Evolutionary conservation across 495 filamentous ascomycete species (phyloP).

Genomic region (Talaromyces nanjingensis): DNA sequence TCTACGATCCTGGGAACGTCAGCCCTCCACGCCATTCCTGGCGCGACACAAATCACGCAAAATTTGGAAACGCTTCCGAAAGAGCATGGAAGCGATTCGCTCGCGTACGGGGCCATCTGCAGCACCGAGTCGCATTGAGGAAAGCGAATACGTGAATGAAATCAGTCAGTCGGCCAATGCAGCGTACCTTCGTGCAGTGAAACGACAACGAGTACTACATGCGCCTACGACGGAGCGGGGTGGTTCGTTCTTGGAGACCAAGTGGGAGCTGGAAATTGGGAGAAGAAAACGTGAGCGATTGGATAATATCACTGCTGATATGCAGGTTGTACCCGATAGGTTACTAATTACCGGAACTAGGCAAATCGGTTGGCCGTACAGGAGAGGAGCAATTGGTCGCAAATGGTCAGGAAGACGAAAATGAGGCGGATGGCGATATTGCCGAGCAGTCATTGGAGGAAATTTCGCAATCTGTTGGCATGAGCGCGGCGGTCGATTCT

Average conservation of each 20-base stretch:
- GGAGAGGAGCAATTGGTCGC: background rate
- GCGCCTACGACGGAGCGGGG: constrained; percentile 13
- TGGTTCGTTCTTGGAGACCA: constrained; percentile 34
- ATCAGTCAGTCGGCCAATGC: constrained; percentile 26
- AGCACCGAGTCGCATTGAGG: constrained; percentile 2
- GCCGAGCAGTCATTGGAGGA: background rate
- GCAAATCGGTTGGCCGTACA: background rate
- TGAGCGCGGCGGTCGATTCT: background rate
- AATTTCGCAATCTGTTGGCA: background rate
- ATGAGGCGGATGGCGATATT: background rate
- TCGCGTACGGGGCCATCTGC: constrained; percentile 8
- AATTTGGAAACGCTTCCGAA: constrained; percentile 45
- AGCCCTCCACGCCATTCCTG: constrained; percentile 46
- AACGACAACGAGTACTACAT: constrained; percentile 33
- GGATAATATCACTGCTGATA: background rate
- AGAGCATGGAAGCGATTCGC: constrained; percentile 32
- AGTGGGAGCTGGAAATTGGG: constrained; percentile 28
- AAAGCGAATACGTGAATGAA: constrained; percentile 21
- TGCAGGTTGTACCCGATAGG: constrained; percentile 1
- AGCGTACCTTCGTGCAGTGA: constrained; percentile 32
- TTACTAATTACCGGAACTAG: constrained; percentile 8
- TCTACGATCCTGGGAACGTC: constrained; percentile 47
- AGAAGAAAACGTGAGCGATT: constrained; percentile 34
- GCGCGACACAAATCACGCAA: constrained; percentile 37
- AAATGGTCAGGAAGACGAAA: background rate